Percentiles rank a stretch among this genome's conserved stretches.
Conservation (phyloP, 1,284 basidiomycete genomes). For the Ustilago shanxiensis region DNA sequence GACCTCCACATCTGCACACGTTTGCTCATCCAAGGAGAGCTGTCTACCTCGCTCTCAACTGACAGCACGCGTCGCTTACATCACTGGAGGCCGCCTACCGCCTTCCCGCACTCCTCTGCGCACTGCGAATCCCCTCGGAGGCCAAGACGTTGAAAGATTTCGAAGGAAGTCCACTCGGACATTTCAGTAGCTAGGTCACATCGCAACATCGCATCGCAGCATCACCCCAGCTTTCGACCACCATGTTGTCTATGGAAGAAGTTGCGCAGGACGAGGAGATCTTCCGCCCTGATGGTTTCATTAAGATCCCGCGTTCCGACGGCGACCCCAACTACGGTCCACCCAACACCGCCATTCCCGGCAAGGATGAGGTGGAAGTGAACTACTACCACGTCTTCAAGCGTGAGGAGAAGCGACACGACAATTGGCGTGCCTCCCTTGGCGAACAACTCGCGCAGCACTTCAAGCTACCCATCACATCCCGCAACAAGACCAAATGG, state of each 20-base stretch:
- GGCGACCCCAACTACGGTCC: constrained; percentile 51
- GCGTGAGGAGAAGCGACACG: constrained; percentile 36
- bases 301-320: constrained; percentile 55
- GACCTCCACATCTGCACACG: too few species aligned
- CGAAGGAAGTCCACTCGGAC: too few species aligned
- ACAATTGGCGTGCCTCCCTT: constrained; percentile 38
- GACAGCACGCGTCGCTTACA: too few species aligned
- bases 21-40: too few species aligned
- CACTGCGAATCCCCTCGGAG: too few species aligned
- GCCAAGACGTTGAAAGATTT: too few species aligned
- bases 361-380: constrained; percentile 46
- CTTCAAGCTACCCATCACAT: constrained; percentile 35
- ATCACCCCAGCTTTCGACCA: neutral
- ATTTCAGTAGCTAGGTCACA: too few species aligned
- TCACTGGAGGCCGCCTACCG: too few species aligned
- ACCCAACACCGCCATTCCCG: constrained; percentile 39
- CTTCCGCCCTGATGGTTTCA: constrained; percentile 55
- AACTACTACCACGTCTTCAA: constrained; percentile 55
- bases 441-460: constrained; percentile 40
- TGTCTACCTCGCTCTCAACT: too few species aligned
- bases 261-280: constrained; percentile 47
- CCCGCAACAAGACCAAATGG: constrained; percentile 45
- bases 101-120: too few species aligned
- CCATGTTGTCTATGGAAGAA: constrained; percentile 29
- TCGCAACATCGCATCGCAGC: too few species aligned